Percentiles rank a stretch among this genome's conserved stretches.
phyloP scores from a whole-genome alignment of 208 protist species.

The Crithidia bombi region DNA sequence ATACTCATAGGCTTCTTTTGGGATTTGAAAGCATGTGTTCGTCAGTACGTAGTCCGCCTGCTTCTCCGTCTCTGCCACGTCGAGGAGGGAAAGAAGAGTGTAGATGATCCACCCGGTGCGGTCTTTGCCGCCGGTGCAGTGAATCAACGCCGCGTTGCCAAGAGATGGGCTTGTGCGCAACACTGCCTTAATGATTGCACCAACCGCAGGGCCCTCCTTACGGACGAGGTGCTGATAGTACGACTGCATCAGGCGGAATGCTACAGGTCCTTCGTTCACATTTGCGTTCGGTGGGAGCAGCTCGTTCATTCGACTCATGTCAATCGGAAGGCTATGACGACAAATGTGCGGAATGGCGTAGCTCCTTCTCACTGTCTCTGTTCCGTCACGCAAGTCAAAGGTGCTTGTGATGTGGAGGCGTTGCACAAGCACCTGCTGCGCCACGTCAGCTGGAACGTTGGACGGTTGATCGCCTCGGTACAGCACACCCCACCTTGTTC shows the following conservation, averaged over 20 bases:
- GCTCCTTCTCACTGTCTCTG: constrained; percentile 27
- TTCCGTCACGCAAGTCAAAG: constrained; percentile 38
- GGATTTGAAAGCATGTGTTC: constrained; percentile 34
- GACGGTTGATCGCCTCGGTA: constrained; percentile 50
- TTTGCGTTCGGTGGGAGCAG: constrained; percentile 17
- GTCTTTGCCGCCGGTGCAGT: constrained; percentile 63
- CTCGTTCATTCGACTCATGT: constrained; percentile 17
- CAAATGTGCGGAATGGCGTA: constrained; percentile 35
- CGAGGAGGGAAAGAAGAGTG: constrained; percentile 36
- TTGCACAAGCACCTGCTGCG: constrained; percentile 33
- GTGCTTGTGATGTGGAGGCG: constrained; percentile 40
- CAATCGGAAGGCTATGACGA: constrained; percentile 27
- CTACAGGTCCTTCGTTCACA: constrained; percentile 16
- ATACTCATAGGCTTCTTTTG: constrained; percentile 28
- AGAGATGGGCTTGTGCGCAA: constrained; percentile 16
- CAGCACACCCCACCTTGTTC: constrained; percentile 43
- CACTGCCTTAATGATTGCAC: constrained; percentile 33
- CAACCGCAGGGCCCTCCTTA: constrained; percentile 10
- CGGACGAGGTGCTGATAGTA: constrained; percentile 32
- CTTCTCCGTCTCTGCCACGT: constrained; percentile 32
- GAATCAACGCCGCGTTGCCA: constrained; percentile 36
- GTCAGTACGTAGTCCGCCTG: constrained; percentile 45
- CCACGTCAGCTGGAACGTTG: constrained; percentile 28
- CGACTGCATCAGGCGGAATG: constrained; percentile 24
- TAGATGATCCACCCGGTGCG: constrained; percentile 39